phyloP scores from a whole-genome alignment of 192 early-diverging fungal genomes.

The Podila epigama region DNA sequence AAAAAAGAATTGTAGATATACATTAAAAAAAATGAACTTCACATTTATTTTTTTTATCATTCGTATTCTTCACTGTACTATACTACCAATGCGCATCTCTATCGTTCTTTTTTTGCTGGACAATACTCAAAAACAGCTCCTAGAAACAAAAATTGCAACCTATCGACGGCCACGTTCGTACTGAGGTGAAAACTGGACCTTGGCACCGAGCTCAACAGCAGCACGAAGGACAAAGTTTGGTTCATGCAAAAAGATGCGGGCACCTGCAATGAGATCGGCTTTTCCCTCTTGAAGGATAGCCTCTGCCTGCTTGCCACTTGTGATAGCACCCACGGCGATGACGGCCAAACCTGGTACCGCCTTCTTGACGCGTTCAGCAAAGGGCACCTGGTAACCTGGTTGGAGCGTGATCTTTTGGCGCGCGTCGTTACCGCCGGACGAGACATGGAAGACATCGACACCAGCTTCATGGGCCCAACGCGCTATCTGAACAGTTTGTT shows the following conservation, averaged over 20 bases:
- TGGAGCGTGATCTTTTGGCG: conserved; percentile 56
- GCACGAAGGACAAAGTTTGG: conserved; percentile 72
- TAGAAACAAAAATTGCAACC: neutral
- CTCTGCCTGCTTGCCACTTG: conserved; percentile 72
- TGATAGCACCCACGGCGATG: conserved; percentile 79
- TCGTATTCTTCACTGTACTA: too few species aligned
- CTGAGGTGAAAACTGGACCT: conserved; percentile 67
- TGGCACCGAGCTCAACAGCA: conserved; percentile 69
- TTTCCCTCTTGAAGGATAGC: conserved; percentile 63
- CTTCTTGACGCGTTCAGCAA: conserved; percentile 68
- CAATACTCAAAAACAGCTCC: neutral
- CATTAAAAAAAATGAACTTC: too few species aligned
- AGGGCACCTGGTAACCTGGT: conserved; percentile 76
- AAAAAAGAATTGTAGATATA: too few species aligned
- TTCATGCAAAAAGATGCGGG: conserved; percentile 73
- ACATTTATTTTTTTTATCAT: too few species aligned
- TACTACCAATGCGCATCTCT: too few species aligned
- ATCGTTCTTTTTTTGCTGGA: too few species aligned
- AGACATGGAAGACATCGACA: conserved; percentile 88
- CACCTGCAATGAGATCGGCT: conserved; percentile 84
- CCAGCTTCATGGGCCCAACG: conserved; percentile 67
- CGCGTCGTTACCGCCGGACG: conserved; percentile 76
- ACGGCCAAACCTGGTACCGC: conserved; percentile 64
- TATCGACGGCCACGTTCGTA: conserved; percentile 45
- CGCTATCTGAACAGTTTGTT: conserved; percentile 77